Evolutionary conservation across 345 rosid genomes (phyloP), one percentile per base, ranked within the genome.

Genomic region (Acer saccharum): DNA sequence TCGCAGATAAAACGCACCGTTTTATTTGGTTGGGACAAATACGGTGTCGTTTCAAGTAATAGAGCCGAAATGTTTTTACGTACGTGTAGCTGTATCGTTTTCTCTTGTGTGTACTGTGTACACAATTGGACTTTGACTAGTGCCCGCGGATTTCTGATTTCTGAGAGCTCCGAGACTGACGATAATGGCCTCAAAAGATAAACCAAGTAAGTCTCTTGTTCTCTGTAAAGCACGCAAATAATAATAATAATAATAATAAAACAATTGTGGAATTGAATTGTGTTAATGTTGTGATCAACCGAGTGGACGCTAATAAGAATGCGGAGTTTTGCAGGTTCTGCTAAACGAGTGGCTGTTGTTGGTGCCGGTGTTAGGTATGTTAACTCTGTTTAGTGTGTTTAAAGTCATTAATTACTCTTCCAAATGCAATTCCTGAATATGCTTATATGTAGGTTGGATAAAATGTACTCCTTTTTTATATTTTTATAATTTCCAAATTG

Each of bases 291-390:
- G 6, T 73, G n/a, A 74, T 57, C 13, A 27, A 35, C 18, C 43
- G 70, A 64, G 58, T 27, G 39, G 39, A 35, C 39, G 39, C 39
- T 35, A 35, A 4, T 35, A 35, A 35, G 39, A 35, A 35, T 35
- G 32, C 21, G 29, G 44, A 29, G 23, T 74, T 74, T 76, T 76
- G 39, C 86, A 80, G 90, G 79, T 84, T 80, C 89, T 44, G 84
- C 83, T 2, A 90, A 81, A 76, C 90, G 86, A 76, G 91, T 94
- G 12, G 98, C 97, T 71, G 94, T 94, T 43, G 86, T 94, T 29
- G 98, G 97, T 65, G 95, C 92, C 23, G 98, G 98, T 21, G 94
- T 92, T n/a, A 92, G 98, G 98, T 90, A 79, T 66, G 54, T 41
- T 66, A 11, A 18, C 17, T 11, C 61, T 69, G 25, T 72, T 57